phyloP scores from a whole-genome alignment of 2,329 filamentous ascomycete genomes.

The Phoma sp. region DNA sequence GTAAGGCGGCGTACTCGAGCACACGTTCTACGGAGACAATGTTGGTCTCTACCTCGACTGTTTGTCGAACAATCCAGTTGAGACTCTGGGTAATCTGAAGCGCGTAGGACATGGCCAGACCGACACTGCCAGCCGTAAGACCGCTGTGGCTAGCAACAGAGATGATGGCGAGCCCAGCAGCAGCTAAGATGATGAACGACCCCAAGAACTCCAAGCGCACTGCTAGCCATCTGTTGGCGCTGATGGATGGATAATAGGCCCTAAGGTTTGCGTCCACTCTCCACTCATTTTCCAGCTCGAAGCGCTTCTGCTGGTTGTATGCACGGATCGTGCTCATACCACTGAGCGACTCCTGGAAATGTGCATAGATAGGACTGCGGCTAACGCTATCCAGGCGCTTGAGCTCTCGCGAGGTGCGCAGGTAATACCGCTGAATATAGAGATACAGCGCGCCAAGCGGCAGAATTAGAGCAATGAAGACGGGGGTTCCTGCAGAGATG shows the following conservation, averaged over 20 bases:
- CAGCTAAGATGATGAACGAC: slow-evolving; percentile 86
- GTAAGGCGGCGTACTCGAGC: slow-evolving; percentile 89
- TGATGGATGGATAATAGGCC: slow-evolving; percentile 95
- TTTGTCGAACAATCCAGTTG: slow-evolving; percentile 99
- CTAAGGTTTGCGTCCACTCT: slow-evolving; percentile 92
- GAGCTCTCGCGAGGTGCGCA: slow-evolving; percentile 92
- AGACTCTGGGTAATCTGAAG: slow-evolving; percentile 95
- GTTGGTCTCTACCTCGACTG: slow-evolving; percentile 99
- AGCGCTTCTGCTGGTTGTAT: slow-evolving; percentile 86
- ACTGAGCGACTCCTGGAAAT: slow-evolving; percentile 96
- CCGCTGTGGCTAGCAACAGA: slow-evolving; percentile 72
- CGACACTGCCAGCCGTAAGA: slow-evolving; percentile 77
- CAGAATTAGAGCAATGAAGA: slow-evolving; percentile 80
- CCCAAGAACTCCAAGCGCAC: slow-evolving; percentile 95
- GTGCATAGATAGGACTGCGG: slow-evolving; percentile 94
- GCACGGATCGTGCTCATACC: slow-evolving; percentile 95
- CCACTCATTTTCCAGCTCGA: slow-evolving; percentile 95
- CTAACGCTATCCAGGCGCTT: slow-evolving; percentile 96
- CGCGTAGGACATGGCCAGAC: slow-evolving; percentile 95
- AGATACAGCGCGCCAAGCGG: slow-evolving; percentile 83
- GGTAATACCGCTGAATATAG: slow-evolving; percentile 95
- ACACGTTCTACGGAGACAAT: slow-evolving; percentile 98
- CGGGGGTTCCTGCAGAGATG: slow-evolving; percentile 81
- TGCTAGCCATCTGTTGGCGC: slow-evolving; percentile 87
- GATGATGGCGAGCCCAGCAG: slow-evolving; percentile 82